These are phyloP conservation scores for Spencermartinsiella europaea DNA, from an alignment of 805 yeast species.

Conservation along the genomic window DNA sequence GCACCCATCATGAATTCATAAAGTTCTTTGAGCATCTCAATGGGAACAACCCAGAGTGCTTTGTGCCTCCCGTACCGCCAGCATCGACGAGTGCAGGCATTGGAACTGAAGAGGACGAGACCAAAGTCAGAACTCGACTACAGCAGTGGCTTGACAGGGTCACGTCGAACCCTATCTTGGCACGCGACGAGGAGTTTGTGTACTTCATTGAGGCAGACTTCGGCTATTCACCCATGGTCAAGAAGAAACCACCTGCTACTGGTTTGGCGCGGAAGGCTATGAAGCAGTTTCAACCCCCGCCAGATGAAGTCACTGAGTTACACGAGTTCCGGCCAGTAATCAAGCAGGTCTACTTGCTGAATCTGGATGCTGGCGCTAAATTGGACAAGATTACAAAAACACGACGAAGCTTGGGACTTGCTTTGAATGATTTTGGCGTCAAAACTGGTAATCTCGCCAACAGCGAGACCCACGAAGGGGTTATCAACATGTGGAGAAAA, in stretches of 20 bases:
- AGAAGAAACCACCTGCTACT: slow-evolving; percentile 63
- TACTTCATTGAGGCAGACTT: slow-evolving; percentile 77
- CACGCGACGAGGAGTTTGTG: slow-evolving; percentile 82
- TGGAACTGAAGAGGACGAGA: slow-evolving; percentile 76
- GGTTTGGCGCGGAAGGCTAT: slow-evolving; percentile 85
- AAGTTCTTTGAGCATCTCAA: slow-evolving; percentile 72
- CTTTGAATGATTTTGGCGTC: slow-evolving; percentile 50
- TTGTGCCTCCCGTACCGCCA: slow-evolving; percentile 82
- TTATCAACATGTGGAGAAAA: slow-evolving; percentile 73
- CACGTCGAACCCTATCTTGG: slow-evolving; percentile 66
- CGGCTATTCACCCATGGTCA: slow-evolving; percentile 57
- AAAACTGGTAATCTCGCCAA: slow-evolving; percentile 35
- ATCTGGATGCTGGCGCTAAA: slow-evolving; percentile 48
- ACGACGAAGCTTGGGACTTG: slow-evolving; percentile 46
- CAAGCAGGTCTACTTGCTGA: slow-evolving; percentile 61
- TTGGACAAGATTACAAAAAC: slow-evolving; percentile 50
- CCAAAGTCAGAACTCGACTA: slow-evolving; percentile 50
- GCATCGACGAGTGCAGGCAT: slow-evolving; percentile 72
- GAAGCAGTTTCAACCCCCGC: slow-evolving; percentile 88
- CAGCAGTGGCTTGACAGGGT: slow-evolving; percentile 86
- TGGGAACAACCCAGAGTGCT: slow-evolving; percentile 82
- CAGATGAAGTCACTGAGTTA: slow-evolving; percentile 75
- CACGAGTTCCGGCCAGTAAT: slow-evolving; percentile 84
- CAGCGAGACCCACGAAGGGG: slow-evolving; percentile 60
- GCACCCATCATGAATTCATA: slow-evolving; percentile 74